Conservation (phyloP, 768 basidiomycete species). For the Lentinula detonsa region DNA sequence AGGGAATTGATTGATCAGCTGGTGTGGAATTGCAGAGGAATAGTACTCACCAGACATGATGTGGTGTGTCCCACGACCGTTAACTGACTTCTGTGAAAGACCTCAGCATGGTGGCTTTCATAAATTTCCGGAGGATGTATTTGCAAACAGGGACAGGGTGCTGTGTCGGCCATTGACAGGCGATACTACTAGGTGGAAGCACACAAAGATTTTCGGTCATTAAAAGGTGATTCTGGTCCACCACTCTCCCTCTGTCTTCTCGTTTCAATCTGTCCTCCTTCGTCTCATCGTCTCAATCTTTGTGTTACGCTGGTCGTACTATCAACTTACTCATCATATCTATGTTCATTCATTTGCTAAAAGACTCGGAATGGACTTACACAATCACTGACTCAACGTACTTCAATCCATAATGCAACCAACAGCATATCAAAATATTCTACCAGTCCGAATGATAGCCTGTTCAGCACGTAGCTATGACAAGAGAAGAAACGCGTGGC, state of each 20-base stretch:
- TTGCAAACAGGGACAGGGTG: neutral
- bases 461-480: too few relatives aligned
- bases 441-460: too few relatives aligned
- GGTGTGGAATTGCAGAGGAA: too few relatives aligned
- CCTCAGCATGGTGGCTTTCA: too few relatives aligned
- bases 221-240: too few relatives aligned
- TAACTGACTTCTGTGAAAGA: too few relatives aligned
- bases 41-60: too few relatives aligned
- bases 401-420: neutral
- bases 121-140: neutral
- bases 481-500: too few relatives aligned
- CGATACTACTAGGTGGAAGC: neutral
- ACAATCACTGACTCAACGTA: neutral
- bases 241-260: neutral
- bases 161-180: neutral
- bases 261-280: neutral
- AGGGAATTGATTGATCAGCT: too few relatives aligned
- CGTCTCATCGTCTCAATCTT: neutral
- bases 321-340: neutral
- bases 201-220: too few relatives aligned
- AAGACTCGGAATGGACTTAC: neutral
- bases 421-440: neutral
- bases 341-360: slow-evolving; percentile 2
- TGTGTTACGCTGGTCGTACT: slow-evolving; percentile 7
- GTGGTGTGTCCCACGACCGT: too few relatives aligned